These are phyloP conservation scores for Setaria viridis DNA, from an alignment of 202 grass and related monocot species.

Conservation along the genomic window DNA sequence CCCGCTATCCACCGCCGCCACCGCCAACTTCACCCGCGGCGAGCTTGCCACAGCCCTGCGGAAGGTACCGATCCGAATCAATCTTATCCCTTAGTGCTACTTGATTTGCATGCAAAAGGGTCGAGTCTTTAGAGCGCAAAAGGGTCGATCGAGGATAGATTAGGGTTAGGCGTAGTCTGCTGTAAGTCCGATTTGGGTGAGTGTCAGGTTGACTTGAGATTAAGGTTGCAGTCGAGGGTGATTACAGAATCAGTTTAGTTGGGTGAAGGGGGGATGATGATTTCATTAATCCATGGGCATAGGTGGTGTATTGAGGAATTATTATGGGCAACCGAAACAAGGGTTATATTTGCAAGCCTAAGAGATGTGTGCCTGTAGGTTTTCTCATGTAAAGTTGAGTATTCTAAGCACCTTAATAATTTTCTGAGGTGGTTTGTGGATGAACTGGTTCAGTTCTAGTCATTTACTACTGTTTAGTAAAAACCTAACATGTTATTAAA, in stretches of 20 bases:
- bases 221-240: background rate
- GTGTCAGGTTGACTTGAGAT: background rate
- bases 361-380: background rate
- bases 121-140: background rate
- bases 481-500: too few species aligned
- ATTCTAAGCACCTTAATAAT: background rate
- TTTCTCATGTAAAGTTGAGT: background rate
- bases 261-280: background rate
- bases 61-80: constrained; percentile 56
- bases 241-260: background rate
- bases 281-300: background rate
- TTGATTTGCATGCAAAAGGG: background rate
- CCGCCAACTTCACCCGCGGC: constrained; percentile 94
- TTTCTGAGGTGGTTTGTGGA: background rate
- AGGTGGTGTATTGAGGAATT: background rate
- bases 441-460: background rate
- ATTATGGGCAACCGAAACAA: background rate
- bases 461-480: background rate
- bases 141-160: background rate
- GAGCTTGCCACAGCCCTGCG: constrained; percentile 95
- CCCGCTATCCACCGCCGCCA: constrained; percentile 81
- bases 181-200: background rate
- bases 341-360: background rate
- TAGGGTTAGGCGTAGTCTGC: background rate
- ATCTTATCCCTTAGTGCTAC: background rate